Conservation (phyloP, 2,329 filamentous ascomycete species). For the Colletotrichum gigasporum region DNA sequence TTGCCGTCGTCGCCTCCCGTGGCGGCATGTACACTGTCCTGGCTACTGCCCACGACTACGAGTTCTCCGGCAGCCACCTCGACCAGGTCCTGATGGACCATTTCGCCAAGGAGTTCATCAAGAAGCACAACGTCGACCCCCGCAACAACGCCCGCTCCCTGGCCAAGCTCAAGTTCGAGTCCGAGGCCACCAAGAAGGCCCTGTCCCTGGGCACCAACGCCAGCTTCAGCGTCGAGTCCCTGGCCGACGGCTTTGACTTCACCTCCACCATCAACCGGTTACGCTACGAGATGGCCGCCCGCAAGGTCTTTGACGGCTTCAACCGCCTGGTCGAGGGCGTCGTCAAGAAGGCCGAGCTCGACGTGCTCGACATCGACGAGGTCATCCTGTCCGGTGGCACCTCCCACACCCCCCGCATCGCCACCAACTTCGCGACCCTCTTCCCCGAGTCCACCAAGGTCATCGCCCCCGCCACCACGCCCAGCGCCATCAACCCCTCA, state of each 20-base stretch:
- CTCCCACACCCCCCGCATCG: constrained; percentile 93
- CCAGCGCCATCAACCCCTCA: constrained; percentile 88
- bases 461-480: constrained; percentile 82
- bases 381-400: constrained; percentile 93
- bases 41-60: constrained; percentile 94
- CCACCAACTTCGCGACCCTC: constrained; percentile 78
- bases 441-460: constrained; percentile 85
- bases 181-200: constrained; percentile 91
- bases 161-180: constrained; percentile 92
- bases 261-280: constrained; percentile 91
- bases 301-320: constrained; percentile 89
- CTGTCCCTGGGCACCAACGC: constrained; percentile 89
- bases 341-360: constrained; percentile 90
- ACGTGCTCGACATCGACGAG: constrained; percentile 93
- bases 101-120: constrained; percentile 98
- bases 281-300: constrained; percentile 88
- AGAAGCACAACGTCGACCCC: constrained; percentile 93
- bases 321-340: constrained; percentile 84
- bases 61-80: constrained; percentile 85
- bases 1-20: constrained; percentile 88
- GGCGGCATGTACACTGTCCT: constrained; percentile 97
- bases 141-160: constrained; percentile 81
- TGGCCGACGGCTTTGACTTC: constrained; percentile 91
- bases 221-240: constrained; percentile 90
- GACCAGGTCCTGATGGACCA: constrained; percentile 94